Evolutionary conservation across 371 early-diverging fungal genomes (phyloP), one percentile per base, ranked within the genome.

Genomic region (Circinella minor): DNA sequence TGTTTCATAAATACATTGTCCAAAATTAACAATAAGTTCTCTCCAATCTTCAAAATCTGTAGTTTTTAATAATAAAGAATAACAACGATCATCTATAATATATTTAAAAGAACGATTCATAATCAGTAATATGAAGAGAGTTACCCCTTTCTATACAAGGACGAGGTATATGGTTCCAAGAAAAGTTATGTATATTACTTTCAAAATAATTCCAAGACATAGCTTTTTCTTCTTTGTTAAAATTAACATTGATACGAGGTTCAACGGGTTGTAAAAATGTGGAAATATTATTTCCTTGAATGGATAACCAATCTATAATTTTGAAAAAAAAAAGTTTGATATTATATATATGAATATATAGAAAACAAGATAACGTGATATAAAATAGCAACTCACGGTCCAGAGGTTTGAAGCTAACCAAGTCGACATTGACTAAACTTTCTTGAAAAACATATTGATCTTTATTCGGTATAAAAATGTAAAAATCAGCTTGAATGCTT

Each of bases 1-100:
- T 2, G 83, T 67, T 72, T 93, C 93, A 65, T 89, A 93, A 63
- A 89, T 86, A 65, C 91, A 91, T 66, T 87, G 81, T 17, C 87
- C 86, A 68, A 91, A 84, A 4, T 80, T 77, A 37, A 77, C 79
- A 46, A 84, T n/a, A 38, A 37, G 39, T 18, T 37, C 61, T 37
- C 37, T 0, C 37, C 61, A 61, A 39, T 39, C 43, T 18, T 37
- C 61, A n/a, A 14, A 17, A 17, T 61, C 61, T 7, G 17, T 18
- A 18, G 38, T 38, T 15, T 61, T 39, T 4, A 61, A 17, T 17
- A 61, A 15, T 39, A 61, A 61, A 37, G 61, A 61, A 61, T 61
- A 61, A 38, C 61, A 61, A 4, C 9, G 36, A 36, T 37, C 43
- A n/a, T 18, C 61, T 61, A 61, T 4, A 61, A 17, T 6, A 39